Base-by-base conservation (phyloP, 257 asterid genomes). In the Gynochthodes officinalis region DNA sequence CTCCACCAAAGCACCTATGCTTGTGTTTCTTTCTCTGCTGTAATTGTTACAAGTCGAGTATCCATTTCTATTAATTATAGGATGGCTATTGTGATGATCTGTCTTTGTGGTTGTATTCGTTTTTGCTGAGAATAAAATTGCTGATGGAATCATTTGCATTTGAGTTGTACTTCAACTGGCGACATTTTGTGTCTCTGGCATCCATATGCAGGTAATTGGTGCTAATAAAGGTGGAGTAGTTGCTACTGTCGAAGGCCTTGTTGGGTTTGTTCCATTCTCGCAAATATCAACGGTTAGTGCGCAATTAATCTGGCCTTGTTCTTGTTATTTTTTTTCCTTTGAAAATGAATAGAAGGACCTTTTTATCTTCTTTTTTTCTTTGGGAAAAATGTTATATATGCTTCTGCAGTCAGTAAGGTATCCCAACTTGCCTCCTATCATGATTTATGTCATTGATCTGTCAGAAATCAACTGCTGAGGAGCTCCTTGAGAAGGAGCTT, bases 141-240 rank as follows among this genome's bases (percentile, higher is more conserved):
- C 43, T 50, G 50, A 35, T 37, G 10, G 15, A 9, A 35, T 49
- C 52, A 7, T 64, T 73, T 73, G 53, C 43, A 1, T 57, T 64
- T 61, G 28, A 21, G 33, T 10, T 59, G 69, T 57, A 72, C 13
- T 44, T 59, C 10, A 25, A 48, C 15, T 72, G 30, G 7, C n/a
- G 19, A 74, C 3, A 25, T 74, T 35, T 1, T 33, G 28, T 69
- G 74, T 52, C n/a, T 70, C 25, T 60, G 52, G 64, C 8, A 77
- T 75, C 33, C 58, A 63, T 71, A 35, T 76, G 84, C 90, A 91
- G 98, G 87, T 94, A 15, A 87, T 89, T 60, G 95, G 98, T n/a
- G 97, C 95, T 53, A 94, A 94, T 75, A 91, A 89, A 85, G 99
- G 99, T 85, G 99, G 99, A 70, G 86, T 86, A 72, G 96, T 89